These are phyloP conservation scores for Crithidia brevicula DNA, from an alignment of 208 protist species.

Conservation along the genomic window DNA sequence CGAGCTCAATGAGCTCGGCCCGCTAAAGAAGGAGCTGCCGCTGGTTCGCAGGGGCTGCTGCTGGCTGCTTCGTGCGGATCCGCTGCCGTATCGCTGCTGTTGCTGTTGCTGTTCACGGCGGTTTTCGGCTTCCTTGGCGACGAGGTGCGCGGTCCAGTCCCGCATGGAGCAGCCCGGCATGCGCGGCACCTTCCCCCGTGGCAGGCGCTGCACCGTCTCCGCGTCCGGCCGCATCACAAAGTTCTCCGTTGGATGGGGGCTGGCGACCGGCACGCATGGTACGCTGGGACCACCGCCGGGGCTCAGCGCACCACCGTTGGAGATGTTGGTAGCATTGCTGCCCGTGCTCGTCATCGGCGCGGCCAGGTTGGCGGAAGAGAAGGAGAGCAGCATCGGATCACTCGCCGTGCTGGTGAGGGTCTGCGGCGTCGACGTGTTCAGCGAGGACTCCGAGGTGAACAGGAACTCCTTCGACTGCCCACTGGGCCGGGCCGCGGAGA, in stretches of 20 bases:
- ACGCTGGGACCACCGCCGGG: background rate
- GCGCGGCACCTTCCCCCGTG: constrained; percentile 27
- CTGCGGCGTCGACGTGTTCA: constrained; percentile 2
- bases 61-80: constrained; percentile 1
- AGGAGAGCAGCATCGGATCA: constrained; percentile 8
- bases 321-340: constrained; percentile 14
- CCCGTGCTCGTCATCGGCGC: constrained; percentile 18
- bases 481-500: background rate
- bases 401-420: constrained; percentile 15
- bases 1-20: constrained; percentile 10
- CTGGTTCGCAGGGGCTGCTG: constrained; percentile 1
- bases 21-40: constrained; percentile 1
- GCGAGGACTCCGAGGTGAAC: constrained; percentile 11
- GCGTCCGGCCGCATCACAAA: constrained; percentile 31
- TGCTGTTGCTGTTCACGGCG: constrained; percentile 17
- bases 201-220: constrained; percentile 24
- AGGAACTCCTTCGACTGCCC: constrained; percentile 19
- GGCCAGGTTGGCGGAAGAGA: constrained; percentile 24
- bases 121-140: constrained; percentile 15
- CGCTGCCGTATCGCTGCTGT: constrained; percentile 9
- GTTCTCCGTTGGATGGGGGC: background rate
- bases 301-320: background rate
- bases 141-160: constrained; percentile 44
- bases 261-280: background rate
- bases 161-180: constrained; percentile 46